Conservation (phyloP, 768 basidiomycete genomes). For the Phylloporus sp. region DNA sequence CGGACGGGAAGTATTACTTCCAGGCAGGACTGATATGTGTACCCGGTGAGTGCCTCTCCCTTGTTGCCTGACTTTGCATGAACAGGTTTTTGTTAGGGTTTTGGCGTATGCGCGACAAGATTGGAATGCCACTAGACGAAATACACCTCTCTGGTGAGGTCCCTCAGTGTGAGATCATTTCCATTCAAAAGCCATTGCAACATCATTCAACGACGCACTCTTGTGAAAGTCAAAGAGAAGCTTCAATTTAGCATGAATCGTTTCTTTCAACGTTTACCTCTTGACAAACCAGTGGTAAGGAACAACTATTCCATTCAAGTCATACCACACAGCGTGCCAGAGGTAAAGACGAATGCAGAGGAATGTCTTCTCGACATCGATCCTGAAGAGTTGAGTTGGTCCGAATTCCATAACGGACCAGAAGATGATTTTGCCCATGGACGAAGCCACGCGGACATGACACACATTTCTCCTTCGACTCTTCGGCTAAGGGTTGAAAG, state of each 20-base stretch:
- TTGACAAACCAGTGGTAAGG: conserved; percentile 68
- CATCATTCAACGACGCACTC: conserved; percentile 1
- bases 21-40: conserved; percentile 71
- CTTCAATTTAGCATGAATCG: conserved; percentile 62
- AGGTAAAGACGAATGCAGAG: conserved; percentile 1
- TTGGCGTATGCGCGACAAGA: conserved; percentile 80
- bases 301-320: conserved; percentile 61
- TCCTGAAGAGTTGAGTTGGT: conserved; percentile 68
- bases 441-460: conserved; percentile 14
- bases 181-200: background rate
- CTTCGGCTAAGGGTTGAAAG: conserved; percentile 62
- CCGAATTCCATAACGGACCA: conserved; percentile 47
- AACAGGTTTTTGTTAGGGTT: conserved; percentile 44
- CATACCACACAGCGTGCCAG: conserved; percentile 21
- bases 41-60: conserved; percentile 43
- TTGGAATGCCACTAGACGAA: conserved; percentile 67
- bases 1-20: conserved; percentile 70
- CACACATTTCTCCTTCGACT: conserved; percentile 34
- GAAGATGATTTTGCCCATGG: conserved; percentile 43
- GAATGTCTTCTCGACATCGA: conserved; percentile 37
- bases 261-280: conserved; percentile 64
- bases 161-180: conserved; percentile 56
- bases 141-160: conserved; percentile 66
- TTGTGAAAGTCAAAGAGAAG: conserved; percentile 52
- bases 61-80: background rate